A percentile compares a stretch with the other conserved stretches of the same genome.
phyloP scores from a whole-genome alignment of 257 asterid genomes.

The Catharanthus roseus region DNA sequence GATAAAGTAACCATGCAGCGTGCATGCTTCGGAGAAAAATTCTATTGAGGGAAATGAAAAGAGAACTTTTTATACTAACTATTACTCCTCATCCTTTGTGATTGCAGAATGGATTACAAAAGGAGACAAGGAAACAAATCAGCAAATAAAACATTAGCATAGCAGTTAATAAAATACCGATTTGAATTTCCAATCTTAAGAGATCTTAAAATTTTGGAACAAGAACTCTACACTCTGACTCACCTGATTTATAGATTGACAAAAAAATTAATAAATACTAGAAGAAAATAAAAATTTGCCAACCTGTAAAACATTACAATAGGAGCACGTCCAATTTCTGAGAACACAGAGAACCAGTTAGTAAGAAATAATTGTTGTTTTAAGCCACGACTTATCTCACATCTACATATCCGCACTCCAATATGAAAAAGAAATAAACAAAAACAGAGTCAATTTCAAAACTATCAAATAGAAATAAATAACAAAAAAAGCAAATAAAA shows the following conservation, averaged over 20 bases:
- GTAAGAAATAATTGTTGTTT: not conserved
- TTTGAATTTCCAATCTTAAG: not conserved
- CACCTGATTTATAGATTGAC: not conserved
- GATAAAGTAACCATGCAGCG: no score
- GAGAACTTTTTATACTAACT: no score
- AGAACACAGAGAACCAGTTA: constrained; percentile 28
- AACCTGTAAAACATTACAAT: constrained; percentile 89
- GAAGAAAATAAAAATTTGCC: not conserved
- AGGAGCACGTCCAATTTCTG: constrained; percentile 79
- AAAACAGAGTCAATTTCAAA: not conserved
- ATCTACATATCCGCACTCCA: not conserved
- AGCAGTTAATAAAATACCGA: not conserved
- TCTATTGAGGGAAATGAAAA: no score
- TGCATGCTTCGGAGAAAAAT: no score
- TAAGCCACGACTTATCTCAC: not conserved
- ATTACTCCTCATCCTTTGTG: no score
- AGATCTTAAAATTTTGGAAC: not conserved
- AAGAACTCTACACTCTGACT: not conserved
- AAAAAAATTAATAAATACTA: not conserved
- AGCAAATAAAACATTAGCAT: not conserved
- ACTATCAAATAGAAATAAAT: not conserved
- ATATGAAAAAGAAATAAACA: not conserved
- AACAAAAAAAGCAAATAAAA: not conserved
- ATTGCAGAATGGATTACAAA: no score
- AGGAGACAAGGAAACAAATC: not conserved